Evolutionary conservation across 1,284 basidiomycete species (phyloP).

Genomic region (Gymnopus androsaceus): DNA sequence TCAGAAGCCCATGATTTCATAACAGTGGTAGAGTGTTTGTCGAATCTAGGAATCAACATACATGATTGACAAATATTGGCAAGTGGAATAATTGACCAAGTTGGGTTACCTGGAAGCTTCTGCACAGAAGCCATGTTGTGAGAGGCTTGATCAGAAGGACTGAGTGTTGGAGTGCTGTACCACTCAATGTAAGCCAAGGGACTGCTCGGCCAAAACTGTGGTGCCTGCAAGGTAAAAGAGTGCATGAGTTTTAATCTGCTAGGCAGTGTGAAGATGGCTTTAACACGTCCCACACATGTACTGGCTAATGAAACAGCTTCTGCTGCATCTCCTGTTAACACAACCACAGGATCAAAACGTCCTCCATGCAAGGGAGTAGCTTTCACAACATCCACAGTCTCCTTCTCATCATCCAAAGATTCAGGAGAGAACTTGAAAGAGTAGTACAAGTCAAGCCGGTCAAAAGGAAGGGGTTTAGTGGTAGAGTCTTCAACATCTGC

Average conservation of each 20-base stretch:
- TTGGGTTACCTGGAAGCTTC: no score
- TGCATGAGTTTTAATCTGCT: background rate
- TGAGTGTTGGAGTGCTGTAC: background rate
- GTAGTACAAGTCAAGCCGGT: background rate
- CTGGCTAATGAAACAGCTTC: background rate
- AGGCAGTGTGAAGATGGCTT: background rate
- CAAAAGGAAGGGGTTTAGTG: background rate
- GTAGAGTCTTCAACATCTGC: background rate
- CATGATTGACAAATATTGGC: no score
- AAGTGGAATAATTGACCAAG: no score
- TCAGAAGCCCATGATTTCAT: no score
- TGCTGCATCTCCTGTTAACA: background rate
- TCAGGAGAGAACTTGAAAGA: no score
- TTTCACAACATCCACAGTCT: no score
- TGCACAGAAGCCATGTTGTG: background rate
- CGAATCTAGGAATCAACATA: no score
- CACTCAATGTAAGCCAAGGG: background rate
- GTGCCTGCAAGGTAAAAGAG: background rate
- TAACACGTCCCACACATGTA: background rate
- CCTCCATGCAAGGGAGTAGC: no score
- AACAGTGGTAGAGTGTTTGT: no score
- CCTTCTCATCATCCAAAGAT: no score
- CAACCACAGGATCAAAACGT: background rate
- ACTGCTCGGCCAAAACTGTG: background rate
- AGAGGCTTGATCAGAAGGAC: background rate